Evolutionary conservation across 2,329 filamentous ascomycete species (phyloP).

Genomic region (Cryoendolithus antarcticus): DNA sequence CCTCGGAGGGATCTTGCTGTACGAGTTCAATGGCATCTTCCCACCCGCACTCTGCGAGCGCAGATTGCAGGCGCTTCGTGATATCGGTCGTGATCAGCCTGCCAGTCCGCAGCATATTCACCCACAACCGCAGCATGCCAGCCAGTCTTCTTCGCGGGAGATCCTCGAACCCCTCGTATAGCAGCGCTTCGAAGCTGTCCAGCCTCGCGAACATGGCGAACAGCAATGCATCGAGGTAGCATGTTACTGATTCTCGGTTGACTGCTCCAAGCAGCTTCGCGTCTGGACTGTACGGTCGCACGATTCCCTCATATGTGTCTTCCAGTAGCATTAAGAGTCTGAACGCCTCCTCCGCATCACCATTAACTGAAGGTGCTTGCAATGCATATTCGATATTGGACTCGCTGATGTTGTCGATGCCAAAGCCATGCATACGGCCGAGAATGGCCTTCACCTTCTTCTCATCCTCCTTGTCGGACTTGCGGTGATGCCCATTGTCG

Average conservation of each 20-base stretch:
- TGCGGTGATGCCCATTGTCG: slow-evolving; percentile 42
- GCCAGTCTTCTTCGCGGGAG: slow-evolving; percentile 60
- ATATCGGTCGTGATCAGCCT: slow-evolving; percentile 76
- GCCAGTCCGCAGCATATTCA: slow-evolving; percentile 78
- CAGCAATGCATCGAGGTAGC: slow-evolving; percentile 83
- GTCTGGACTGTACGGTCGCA: slow-evolving; percentile 61
- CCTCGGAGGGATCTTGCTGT: slow-evolving; percentile 93
- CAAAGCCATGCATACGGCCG: slow-evolving; percentile 38
- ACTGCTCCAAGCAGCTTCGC: slow-evolving; percentile 70
- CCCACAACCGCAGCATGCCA: slow-evolving; percentile 75
- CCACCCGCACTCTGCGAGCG: slow-evolving; percentile 81
- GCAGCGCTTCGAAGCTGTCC: slow-evolving; percentile 83
- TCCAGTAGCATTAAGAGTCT: slow-evolving; percentile 67
- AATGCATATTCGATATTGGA: slow-evolving; percentile 53
- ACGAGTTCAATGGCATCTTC: slow-evolving; percentile 60
- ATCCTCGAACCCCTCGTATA: slow-evolving; percentile 67
- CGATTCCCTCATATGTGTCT: slow-evolving; percentile 66
- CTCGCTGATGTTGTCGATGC: slow-evolving; percentile 45
- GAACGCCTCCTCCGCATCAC: slow-evolving; percentile 61
- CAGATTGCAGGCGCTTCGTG: slow-evolving; percentile 69
- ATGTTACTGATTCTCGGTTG: slow-evolving; percentile 80
- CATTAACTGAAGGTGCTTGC: slow-evolving; percentile 49
- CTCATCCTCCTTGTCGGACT: slow-evolving; percentile 42
- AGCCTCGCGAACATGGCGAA: slow-evolving; percentile 93
- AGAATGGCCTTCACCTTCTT: slow-evolving; percentile 45